phyloP scores from a whole-genome alignment of 1,284 basidiomycete species.

The Gomphus bonarii region DNA sequence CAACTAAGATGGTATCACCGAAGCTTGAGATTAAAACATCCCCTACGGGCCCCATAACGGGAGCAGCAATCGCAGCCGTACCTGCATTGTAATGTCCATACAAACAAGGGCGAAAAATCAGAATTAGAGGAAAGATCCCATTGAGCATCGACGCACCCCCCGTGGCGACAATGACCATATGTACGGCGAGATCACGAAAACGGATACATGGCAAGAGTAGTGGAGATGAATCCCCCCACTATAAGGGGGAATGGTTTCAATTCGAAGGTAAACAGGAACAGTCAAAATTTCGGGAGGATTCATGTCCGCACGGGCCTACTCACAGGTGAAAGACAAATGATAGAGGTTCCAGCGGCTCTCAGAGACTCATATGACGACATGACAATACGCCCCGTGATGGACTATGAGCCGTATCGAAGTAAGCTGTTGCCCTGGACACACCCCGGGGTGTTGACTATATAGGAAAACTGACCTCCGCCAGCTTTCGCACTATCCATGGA shows the following conservation, averaged over 20 bases:
- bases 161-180: slow-evolving; percentile 49
- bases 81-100: slow-evolving; percentile 22
- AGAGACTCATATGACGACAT: slow-evolving; percentile 55
- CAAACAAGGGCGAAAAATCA: not conserved
- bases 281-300: not conserved
- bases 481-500: slow-evolving; percentile 54
- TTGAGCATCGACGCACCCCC: slow-evolving; percentile 16
- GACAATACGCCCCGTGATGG: slow-evolving; percentile 55
- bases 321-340: slow-evolving; percentile 54
- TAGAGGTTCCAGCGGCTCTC: slow-evolving; percentile 42
- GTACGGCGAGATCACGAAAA: slow-evolving; percentile 51
- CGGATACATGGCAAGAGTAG: slow-evolving; percentile 54
- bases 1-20: slow-evolving; percentile 46
- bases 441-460: not conserved
- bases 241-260: not conserved
- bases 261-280: too few relatives aligned
- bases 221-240: slow-evolving; percentile 60
- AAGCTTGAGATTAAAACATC: slow-evolving; percentile 39
- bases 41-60: slow-evolving; percentile 43
- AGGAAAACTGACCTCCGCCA: slow-evolving; percentile 41
- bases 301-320: slow-evolving; percentile 16
- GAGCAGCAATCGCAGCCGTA: slow-evolving; percentile 44
- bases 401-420: slow-evolving; percentile 24
- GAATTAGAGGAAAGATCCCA: not conserved
- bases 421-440: not conserved